A percentile compares a stretch with the other conserved stretches of the same genome.
These are phyloP conservation scores for Rhodosporidiobolus sp. DNA, from an alignment of 768 basidiomycete species.

Conservation along the genomic window DNA sequence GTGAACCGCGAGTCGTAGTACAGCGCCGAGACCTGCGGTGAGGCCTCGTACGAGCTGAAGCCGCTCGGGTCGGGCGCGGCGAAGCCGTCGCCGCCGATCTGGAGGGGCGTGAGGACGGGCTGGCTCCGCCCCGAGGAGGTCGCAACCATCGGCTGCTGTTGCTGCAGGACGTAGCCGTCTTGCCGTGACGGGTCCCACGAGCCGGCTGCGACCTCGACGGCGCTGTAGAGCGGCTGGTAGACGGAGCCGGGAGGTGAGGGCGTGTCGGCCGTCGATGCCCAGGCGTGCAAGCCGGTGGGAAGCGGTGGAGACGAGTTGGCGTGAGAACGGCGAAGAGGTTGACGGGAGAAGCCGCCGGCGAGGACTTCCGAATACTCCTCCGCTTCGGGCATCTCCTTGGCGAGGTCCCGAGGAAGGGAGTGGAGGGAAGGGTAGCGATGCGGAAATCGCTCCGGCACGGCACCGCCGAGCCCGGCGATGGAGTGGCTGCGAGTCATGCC, in stretches of 20 bases:
- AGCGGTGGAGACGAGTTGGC: conserved; percentile 17
- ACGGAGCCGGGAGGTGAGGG: not conserved
- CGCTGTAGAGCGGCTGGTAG: not conserved
- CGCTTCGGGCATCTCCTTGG: not conserved
- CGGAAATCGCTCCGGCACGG: not conserved
- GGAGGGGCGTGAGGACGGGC: conserved; percentile 10
- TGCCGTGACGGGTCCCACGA: not conserved
- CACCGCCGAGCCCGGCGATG: not conserved
- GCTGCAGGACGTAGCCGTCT: too few relatives aligned
- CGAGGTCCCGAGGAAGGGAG: conserved; percentile 7
- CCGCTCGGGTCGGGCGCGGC: not conserved
- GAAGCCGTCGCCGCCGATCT: conserved; percentile 1
- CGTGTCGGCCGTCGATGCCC: not conserved
- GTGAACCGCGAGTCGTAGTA: conserved; percentile 17
- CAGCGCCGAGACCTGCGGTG: not conserved
- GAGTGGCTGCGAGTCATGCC: conserved; percentile 13
- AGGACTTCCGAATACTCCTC: not conserved
- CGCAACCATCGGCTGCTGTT: not conserved
- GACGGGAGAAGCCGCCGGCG: not conserved
- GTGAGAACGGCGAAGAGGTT: conserved; percentile 13
- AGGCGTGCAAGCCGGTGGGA: conserved; percentile 2
- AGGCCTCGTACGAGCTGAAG: conserved; percentile 16
- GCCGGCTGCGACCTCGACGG: not conserved
- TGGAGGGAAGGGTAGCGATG: not conserved
- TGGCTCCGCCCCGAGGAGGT: not conserved